These are phyloP conservation scores for Cajanus cajan DNA, from an alignment of 306 rosid species.

Conservation along the genomic window DNA sequence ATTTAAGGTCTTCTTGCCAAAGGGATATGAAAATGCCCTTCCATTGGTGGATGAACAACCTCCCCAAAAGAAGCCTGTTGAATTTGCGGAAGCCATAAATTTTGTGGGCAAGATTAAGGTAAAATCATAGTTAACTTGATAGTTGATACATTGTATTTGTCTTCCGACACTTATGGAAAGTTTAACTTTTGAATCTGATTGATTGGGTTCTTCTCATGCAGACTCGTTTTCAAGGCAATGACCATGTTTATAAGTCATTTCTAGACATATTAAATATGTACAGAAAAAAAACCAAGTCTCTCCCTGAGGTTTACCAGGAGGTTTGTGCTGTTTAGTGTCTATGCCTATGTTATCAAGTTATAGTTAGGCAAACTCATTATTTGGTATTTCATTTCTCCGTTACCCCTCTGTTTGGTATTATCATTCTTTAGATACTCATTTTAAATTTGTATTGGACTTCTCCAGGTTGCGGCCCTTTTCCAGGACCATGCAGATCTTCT, in stretches of 20 bases:
- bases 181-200: conserved; percentile 23
- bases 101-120: conserved; percentile 98
- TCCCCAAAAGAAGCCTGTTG: conserved; percentile 89
- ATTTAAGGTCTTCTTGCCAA: conserved; percentile 91
- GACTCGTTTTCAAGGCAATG: conserved; percentile 90
- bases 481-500: conserved; percentile 84
- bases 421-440: conserved; percentile 11
- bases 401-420: not conserved
- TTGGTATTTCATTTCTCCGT: not conserved
- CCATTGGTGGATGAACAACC: conserved; percentile 84
- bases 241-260: conserved; percentile 86
- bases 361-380: not conserved
- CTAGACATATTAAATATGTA: conserved; percentile 94
- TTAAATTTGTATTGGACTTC: conserved; percentile 32
- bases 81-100: conserved; percentile 90
- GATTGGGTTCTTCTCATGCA: conserved; percentile 45
- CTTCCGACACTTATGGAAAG: not conserved
- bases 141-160: not conserved
- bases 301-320: conserved; percentile 82
- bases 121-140: conserved; percentile 8
- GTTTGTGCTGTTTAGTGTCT: conserved; percentile 36
- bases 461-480: conserved; percentile 84
- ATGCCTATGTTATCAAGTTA: not conserved
- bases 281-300: conserved; percentile 89
- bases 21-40: conserved; percentile 81